These are phyloP conservation scores for Dictyostelium capitatum DNA, from an alignment of 78 protist genomes.

Conservation along the genomic window DNA sequence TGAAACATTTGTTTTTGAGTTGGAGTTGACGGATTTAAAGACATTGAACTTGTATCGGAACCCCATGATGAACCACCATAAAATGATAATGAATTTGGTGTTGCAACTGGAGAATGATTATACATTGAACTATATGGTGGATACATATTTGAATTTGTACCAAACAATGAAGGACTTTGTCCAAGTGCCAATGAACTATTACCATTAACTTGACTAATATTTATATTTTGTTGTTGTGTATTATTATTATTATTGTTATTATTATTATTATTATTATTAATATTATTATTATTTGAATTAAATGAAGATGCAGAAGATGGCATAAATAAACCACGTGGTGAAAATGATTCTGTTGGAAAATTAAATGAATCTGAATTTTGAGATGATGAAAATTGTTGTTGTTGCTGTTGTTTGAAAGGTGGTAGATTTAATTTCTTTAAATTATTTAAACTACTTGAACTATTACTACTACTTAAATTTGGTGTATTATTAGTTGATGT, in stretches of 20 bases:
- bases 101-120: constrained; percentile 10
- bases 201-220: not conserved
- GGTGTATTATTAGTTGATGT: constrained; percentile 37
- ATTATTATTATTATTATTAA: not conserved
- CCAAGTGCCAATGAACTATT: constrained; percentile 43
- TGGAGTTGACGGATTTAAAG: constrained; percentile 13
- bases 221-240: constrained; percentile 5
- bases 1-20: constrained; percentile 21
- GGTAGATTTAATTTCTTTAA: not conserved
- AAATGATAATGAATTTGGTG: not conserved
- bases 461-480: constrained; percentile 10
- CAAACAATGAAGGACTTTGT: constrained; percentile 76
- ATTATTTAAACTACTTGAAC: not conserved
- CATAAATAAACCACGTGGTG: constrained; percentile 22
- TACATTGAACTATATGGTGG: constrained; percentile 36
- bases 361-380: not conserved
- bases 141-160: constrained; percentile 25
- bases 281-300: not conserved
- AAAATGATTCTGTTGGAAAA: constrained; percentile 65
- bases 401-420: constrained; percentile 19
- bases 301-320: not conserved
- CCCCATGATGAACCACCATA: constrained; percentile 59
- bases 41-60: not conserved
- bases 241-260: not conserved
- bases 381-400: not conserved